Evolutionary conservation across 169 alveolate genomes (phyloP).

Genomic region (Theileria annulata): DNA sequence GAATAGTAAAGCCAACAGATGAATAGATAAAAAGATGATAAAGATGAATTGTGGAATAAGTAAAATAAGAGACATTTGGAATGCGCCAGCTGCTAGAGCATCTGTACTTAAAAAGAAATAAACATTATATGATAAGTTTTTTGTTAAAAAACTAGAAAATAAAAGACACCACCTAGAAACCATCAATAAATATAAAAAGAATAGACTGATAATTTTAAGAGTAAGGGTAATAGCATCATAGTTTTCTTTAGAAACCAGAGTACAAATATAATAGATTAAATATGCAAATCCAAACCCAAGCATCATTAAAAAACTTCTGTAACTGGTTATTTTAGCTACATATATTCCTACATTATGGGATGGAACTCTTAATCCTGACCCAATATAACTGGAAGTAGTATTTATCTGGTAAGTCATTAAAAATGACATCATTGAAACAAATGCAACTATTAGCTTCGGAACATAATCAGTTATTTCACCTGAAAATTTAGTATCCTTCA

Average conservation of each 20-base stretch:
- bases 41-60: not conserved
- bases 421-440: not conserved
- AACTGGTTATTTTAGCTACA: not conserved
- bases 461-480: not conserved
- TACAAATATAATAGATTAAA: not conserved
- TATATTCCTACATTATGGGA: not conserved
- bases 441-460: not conserved
- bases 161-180: not conserved
- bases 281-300: not conserved
- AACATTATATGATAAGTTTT: not conserved
- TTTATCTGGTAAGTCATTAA: not conserved
- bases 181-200: not conserved
- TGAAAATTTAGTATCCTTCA: not conserved
- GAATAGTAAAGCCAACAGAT: not conserved
- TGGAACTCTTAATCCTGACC: not conserved
- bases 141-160: not conserved
- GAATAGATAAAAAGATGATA: not conserved
- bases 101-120: not conserved
- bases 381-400: not conserved
- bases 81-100: not conserved
- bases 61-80: not conserved
- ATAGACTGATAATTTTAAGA: not conserved
- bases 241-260: not conserved
- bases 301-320: not conserved
- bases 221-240: not conserved